Percentiles rank a stretch among this genome's conserved stretches.
phyloP scores from a whole-genome alignment of 371 early-diverging fungal genomes.

The Actinomortierella ambigua region DNA sequence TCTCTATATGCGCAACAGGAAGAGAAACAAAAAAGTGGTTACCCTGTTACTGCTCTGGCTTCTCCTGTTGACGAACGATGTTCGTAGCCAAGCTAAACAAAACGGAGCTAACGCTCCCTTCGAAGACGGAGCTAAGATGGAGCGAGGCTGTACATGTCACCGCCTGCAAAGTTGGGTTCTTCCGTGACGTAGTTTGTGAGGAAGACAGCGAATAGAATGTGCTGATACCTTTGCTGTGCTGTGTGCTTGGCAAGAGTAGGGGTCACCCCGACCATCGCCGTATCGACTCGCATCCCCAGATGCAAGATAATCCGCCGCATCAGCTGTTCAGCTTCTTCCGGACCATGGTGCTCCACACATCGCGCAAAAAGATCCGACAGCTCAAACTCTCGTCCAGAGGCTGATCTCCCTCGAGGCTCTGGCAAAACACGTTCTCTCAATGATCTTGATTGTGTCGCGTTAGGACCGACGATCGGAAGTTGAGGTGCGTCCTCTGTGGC shows the following conservation, averaged over 20 bases:
- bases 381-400: conserved; percentile 20
- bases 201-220: no score
- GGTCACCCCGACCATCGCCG: conserved; percentile 32
- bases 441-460: conserved; percentile 18
- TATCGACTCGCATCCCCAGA: conserved; percentile 37
- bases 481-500: conserved; percentile 17
- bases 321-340: conserved; percentile 24
- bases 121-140: no score
- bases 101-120: no score
- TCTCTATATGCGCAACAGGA: conserved; percentile 17
- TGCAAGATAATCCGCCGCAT: conserved; percentile 22
- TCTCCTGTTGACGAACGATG: no score
- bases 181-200: no score
- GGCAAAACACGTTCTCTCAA: conserved; percentile 22
- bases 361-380: conserved; percentile 26
- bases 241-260: conserved; percentile 28
- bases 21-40: background rate
- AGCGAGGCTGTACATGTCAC: no score
- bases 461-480: conserved; percentile 12
- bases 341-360: conserved; percentile 28
- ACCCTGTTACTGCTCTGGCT: background rate
- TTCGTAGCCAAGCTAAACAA: no score
- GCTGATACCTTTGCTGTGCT: conserved; percentile 39
- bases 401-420: conserved; percentile 7
- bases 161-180: no score